Conservation (phyloP, 768 basidiomycete genomes). For the Tubosaeta sp. region DNA sequence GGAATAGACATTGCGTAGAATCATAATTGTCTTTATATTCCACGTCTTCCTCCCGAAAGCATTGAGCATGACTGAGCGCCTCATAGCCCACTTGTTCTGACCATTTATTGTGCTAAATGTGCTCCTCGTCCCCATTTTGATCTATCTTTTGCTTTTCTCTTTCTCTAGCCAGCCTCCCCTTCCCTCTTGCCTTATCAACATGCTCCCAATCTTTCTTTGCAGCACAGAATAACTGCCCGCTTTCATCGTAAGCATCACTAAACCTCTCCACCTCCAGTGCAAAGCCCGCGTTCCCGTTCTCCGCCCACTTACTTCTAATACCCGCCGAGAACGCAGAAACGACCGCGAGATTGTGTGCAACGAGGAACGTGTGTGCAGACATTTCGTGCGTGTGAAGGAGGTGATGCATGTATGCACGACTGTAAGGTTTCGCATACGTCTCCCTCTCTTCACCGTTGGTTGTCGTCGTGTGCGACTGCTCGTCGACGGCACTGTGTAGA, state of each 20-base stretch:
- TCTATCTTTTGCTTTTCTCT: conserved; percentile 35
- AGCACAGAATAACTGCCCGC: conserved; percentile 41
- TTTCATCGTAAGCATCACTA: conserved; percentile 46
- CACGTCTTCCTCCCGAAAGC: neutral
- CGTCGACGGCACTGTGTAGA: conserved; percentile 45
- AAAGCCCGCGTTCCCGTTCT: conserved; percentile 24
- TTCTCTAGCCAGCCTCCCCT: conserved; percentile 69
- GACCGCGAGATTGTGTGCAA: conserved; percentile 70
- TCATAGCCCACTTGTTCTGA: too few relatives aligned
- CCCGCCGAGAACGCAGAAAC: conserved; percentile 61
- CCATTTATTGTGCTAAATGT: too few relatives aligned
- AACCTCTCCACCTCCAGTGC: conserved; percentile 50
- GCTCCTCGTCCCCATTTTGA: neutral
- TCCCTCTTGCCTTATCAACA: conserved; percentile 69
- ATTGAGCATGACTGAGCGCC: neutral
- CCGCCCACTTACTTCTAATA: conserved; percentile 40
- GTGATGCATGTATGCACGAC: conserved; percentile 76
- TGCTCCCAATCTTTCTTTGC: conserved; percentile 56
- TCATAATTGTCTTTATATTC: conserved; percentile 5
- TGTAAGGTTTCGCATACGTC: conserved; percentile 31
- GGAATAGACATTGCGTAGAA: conserved; percentile 20
- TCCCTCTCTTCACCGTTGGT: neutral
- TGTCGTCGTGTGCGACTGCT: conserved; percentile 16
- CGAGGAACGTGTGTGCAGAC: conserved; percentile 74
- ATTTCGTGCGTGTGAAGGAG: conserved; percentile 88